phyloP scores from a whole-genome alignment of 2,329 filamentous ascomycete species.

The Pseudocercospora ulei region DNA sequence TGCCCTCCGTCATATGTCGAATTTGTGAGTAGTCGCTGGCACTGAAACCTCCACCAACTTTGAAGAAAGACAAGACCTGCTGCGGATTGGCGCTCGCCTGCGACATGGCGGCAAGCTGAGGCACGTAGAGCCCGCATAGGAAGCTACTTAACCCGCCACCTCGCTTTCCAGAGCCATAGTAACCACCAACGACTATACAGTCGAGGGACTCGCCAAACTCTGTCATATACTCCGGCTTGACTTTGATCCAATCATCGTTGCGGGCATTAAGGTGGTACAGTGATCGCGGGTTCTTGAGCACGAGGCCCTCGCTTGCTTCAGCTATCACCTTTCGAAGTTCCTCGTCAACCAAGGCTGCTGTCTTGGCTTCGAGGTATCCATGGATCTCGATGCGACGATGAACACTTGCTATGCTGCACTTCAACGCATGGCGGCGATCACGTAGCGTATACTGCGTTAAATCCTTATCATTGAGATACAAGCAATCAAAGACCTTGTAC shows the following conservation, averaged over 20 bases:
- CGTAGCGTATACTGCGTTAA: constrained; percentile 74
- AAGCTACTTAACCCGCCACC: constrained; percentile 79
- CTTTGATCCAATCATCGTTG: constrained; percentile 95
- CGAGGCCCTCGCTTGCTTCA: constrained; percentile 77
- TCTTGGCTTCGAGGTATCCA: constrained; percentile 55
- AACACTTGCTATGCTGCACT: constrained; percentile 58
- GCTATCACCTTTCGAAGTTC: constrained; percentile 73
- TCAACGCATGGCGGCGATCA: constrained; percentile 67
- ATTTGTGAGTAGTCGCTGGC: constrained; percentile 77
- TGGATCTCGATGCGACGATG: constrained; percentile 77
- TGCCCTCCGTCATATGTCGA: constrained; percentile 73
- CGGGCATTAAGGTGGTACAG: constrained; percentile 78
- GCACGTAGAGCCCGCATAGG: constrained; percentile 60
- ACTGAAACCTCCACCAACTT: constrained; percentile 88
- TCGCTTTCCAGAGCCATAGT: constrained; percentile 77
- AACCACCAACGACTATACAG: constrained; percentile 79
- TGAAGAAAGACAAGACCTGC: constrained; percentile 90
- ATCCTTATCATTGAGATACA: constrained; percentile 72
- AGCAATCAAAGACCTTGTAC: constrained; percentile 80
- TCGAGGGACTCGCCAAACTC: constrained; percentile 92
- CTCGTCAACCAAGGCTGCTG: constrained; percentile 64
- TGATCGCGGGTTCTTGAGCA: constrained; percentile 86
- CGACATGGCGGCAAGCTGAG: not conserved
- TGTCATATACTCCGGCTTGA: constrained; percentile 97
- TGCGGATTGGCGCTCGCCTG: constrained; percentile 45